phyloP scores from a whole-genome alignment of 805 yeast species.

The Tetrapisispora nanseiensis region DNA sequence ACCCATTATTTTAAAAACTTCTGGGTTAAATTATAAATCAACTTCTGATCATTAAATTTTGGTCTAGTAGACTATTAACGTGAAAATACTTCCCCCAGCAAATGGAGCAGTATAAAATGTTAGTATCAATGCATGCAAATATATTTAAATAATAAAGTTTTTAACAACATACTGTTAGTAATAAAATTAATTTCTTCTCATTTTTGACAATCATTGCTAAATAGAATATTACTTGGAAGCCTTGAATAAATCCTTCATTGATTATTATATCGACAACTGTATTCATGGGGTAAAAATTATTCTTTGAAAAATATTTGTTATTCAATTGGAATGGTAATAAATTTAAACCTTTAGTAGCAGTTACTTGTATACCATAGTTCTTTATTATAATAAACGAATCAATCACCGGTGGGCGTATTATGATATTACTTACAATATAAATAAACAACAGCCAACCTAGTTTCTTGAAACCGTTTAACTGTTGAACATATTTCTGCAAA shows the following conservation, averaged over 20 bases:
- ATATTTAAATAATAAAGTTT: no score
- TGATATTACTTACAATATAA: not conserved
- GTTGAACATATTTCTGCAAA: no score
- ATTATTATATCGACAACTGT: constrained; percentile 55
- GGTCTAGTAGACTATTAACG: constrained; percentile 13
- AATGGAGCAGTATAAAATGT: no score
- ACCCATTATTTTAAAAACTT: constrained; percentile 6
- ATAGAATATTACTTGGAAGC: constrained; percentile 56
- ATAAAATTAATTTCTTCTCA: constrained; percentile 21
- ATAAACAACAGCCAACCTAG: not conserved
- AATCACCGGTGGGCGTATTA: constrained; percentile 13
- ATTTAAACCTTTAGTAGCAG: constrained; percentile 15
- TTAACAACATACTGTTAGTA: constrained; percentile 28
- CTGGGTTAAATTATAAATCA: constrained; percentile 18
- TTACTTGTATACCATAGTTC: constrained; percentile 21
- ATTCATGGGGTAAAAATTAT: constrained; percentile 45
- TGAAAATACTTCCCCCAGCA: no score
- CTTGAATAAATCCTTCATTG: constrained; percentile 60
- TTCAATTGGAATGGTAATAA: constrained; percentile 17
- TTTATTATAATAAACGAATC: constrained; percentile 18
- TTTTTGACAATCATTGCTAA: constrained; percentile 47
- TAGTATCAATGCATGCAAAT: no score
- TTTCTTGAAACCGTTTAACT: not conserved
- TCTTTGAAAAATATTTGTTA: constrained; percentile 5
- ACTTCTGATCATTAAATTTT: constrained; percentile 16